A percentile compares a stretch with the other conserved stretches of the same genome.
phyloP scores from a whole-genome alignment of 1,284 basidiomycete species.

The Ustilago loliicola region DNA sequence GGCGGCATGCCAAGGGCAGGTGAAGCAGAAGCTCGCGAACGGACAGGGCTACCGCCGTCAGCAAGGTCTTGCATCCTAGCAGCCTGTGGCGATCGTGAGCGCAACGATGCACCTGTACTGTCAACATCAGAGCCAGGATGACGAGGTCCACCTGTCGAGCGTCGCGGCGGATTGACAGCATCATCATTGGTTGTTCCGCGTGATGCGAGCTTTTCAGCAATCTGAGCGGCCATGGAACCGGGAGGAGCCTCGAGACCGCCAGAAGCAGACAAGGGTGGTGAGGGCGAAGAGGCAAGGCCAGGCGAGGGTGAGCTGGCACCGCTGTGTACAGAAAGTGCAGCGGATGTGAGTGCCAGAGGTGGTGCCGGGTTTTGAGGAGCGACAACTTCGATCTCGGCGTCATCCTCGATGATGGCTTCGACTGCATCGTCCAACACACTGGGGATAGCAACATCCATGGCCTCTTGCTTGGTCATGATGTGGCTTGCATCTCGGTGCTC shows the following conservation, averaged over 20 bases:
- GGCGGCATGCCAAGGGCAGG: conserved; percentile 34
- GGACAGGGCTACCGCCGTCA: conserved; percentile 45
- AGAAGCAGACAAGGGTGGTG: conserved; percentile 49
- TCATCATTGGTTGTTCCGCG: conserved; percentile 16
- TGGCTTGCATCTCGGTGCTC: conserved; percentile 64
- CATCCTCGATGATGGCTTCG: conserved; percentile 64
- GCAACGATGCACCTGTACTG: conserved; percentile 35
- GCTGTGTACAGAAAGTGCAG: conserved; percentile 58
- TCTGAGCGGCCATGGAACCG: conserved; percentile 62
- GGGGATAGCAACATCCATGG: conserved; percentile 67
- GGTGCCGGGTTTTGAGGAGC: conserved; percentile 57
- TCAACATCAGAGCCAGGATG: conserved; percentile 51
- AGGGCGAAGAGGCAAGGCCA: conserved; percentile 46
- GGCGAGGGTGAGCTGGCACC: conserved; percentile 43
- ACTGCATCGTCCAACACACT: conserved; percentile 67
- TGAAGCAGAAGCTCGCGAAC: conserved; percentile 39
- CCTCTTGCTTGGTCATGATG: conserved; percentile 62
- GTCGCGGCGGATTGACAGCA: conserved; percentile 9
- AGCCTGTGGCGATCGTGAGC: conserved; percentile 52
- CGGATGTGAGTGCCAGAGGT: conserved; percentile 54
- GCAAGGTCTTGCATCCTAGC: conserved; percentile 21
- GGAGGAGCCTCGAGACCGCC: conserved; percentile 58
- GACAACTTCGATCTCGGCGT: conserved; percentile 63
- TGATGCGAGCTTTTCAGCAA: conserved; percentile 56
- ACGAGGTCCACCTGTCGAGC: conserved; percentile 24